A percentile compares a stretch with the other conserved stretches of the same genome.
Conservation (phyloP, 441 rosid genomes). For the Pelargonium australe region DNA sequence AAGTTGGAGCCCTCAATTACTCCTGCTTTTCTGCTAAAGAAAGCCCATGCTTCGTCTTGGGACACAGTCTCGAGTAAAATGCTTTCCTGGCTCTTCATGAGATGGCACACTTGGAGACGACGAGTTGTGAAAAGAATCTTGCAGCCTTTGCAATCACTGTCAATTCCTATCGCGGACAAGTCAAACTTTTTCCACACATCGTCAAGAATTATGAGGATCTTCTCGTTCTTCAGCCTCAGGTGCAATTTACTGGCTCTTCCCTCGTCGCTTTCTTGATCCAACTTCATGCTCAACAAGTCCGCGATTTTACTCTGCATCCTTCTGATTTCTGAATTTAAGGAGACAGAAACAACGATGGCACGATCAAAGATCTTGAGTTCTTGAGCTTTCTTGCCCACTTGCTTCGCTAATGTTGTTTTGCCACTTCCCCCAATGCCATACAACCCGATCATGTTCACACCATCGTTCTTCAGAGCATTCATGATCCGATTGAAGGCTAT, state of each 20-base stretch:
- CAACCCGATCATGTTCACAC: not conserved
- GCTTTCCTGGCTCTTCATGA: not conserved
- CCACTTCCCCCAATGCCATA: slow-evolving; percentile 6
- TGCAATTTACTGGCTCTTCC: slow-evolving; percentile 4
- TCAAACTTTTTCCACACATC: not conserved
- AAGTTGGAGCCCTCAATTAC: not conserved
- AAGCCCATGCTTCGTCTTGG: not conserved
- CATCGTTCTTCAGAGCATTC: not conserved
- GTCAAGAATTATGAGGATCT: not conserved
- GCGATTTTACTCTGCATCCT: not conserved
- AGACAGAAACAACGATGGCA: not conserved
- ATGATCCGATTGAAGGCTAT: not conserved
- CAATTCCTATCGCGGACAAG: not conserved
- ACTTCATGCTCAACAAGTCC: not conserved
- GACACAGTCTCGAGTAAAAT: not conserved
- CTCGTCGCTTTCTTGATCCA: not conserved
- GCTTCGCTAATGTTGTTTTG: not conserved
- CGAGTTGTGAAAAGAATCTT: not conserved
- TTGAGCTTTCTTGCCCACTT: not conserved
- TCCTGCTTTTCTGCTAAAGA: not conserved
- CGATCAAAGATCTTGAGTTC: not conserved
- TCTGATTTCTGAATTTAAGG: not conserved
- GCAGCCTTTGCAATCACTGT: not conserved
- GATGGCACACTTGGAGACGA: not conserved
- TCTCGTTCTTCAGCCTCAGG: not conserved